phyloP scores from a whole-genome alignment of 495 filamentous ascomycete genomes.

The Stereocaulon alpinum region DNA sequence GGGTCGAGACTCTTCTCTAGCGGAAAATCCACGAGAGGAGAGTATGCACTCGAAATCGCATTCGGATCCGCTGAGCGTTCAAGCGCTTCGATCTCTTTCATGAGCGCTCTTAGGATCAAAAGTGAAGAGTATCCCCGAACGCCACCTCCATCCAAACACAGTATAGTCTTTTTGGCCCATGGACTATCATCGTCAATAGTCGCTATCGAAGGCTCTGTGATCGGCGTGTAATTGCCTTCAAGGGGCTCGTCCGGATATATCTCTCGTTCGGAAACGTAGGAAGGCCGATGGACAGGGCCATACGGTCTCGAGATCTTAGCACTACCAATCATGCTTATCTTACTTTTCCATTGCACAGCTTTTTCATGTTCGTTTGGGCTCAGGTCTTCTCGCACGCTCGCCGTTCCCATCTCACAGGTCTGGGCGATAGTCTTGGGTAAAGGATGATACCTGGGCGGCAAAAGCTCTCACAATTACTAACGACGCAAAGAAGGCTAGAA shows the following conservation, averaged over 20 bases:
- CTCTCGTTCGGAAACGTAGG: background rate
- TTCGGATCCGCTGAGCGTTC: background rate
- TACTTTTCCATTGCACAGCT: background rate
- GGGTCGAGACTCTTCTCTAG: background rate
- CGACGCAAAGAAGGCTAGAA: background rate
- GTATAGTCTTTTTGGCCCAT: conserved; percentile 10
- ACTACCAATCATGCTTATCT: background rate
- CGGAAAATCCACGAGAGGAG: background rate
- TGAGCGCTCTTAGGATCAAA: conserved; percentile 10
- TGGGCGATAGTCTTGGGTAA: background rate
- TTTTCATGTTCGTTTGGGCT: background rate
- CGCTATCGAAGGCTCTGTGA: background rate
- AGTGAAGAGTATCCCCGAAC: conserved; percentile 8
- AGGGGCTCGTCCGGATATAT: background rate
- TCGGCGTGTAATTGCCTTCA: background rate
- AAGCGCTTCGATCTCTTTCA: background rate
- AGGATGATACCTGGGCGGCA: background rate
- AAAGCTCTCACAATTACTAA: background rate
- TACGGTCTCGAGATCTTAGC: background rate
- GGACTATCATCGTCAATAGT: background rate
- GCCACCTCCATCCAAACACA: conserved; percentile 16
- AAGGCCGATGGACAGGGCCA: background rate
- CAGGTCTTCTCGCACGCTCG: background rate
- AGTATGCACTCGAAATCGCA: conserved; percentile 1
- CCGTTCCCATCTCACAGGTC: background rate